A percentile compares a stretch with the other conserved stretches of the same genome.
Conservation (phyloP, 2,329 filamentous ascomycete genomes). For the Phialemoniopsis sp. region DNA sequence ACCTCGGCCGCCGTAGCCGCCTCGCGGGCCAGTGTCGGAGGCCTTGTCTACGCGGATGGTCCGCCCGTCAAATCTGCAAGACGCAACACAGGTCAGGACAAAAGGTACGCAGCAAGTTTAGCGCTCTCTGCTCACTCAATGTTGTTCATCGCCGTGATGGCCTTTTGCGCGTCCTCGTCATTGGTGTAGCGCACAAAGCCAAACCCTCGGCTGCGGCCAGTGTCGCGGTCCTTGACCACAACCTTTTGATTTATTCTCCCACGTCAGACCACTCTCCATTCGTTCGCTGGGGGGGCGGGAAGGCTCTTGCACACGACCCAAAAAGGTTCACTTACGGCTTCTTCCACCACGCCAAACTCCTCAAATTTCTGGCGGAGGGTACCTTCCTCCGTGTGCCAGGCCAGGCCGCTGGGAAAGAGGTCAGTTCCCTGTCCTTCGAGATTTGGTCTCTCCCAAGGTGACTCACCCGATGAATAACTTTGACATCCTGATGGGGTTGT, state of each 20-base stretch:
- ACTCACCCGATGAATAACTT: background rate
- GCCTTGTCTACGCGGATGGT: constrained; percentile 95
- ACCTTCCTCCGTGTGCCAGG: constrained; percentile 94
- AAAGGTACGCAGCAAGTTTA: no score
- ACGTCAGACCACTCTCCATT: background rate
- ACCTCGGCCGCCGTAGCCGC: constrained; percentile 48
- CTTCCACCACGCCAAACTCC: constrained; percentile 85
- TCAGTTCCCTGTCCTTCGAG: constrained; percentile 8
- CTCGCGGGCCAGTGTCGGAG: constrained; percentile 69
- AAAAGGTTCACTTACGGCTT: constrained; percentile 70
- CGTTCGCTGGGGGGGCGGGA: background rate
- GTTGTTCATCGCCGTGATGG: constrained; percentile 80
- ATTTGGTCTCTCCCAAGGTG: background rate
- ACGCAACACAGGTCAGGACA: constrained; percentile 11
- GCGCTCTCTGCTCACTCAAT: constrained; percentile 65
- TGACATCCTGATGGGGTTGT: background rate
- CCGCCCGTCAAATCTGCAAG: constrained; percentile 82
- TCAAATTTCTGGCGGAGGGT: constrained; percentile 89
- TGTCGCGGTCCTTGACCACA: constrained; percentile 96
- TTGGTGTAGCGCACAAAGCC: constrained; percentile 89
- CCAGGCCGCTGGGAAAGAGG: constrained; percentile 69
- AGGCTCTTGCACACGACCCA: constrained; percentile 2
- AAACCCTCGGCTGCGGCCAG: constrained; percentile 93
- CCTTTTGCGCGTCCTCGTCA: constrained; percentile 71
- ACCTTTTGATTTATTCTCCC: constrained; percentile 53